Percentiles rank a stretch among this genome's conserved stretches.
These are phyloP conservation scores for Rutidosis leptorrhynchoides DNA, from an alignment of 129 eudicot genomes.

Conservation along the genomic window DNA sequence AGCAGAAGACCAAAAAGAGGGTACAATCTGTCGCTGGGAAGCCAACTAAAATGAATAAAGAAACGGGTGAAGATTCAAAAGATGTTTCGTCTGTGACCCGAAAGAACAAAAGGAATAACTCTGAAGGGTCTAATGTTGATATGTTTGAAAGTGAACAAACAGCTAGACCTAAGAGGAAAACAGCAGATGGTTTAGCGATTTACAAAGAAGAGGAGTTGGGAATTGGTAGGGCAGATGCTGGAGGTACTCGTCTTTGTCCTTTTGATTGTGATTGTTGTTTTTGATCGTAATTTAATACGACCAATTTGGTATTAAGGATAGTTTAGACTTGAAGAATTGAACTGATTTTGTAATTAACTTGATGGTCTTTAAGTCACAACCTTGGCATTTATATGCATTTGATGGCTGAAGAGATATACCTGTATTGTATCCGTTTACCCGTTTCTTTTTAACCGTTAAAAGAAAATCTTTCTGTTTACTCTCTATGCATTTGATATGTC, in stretches of 20 bases:
- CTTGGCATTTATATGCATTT: too few relatives aligned
- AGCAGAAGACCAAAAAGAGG: conserved; percentile 24
- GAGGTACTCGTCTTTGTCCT: conserved; percentile 75
- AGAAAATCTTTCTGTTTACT: too few relatives aligned
- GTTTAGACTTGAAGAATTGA: conserved; percentile 13
- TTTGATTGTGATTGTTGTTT: conserved; percentile 91
- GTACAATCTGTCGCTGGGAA: conserved; percentile 13
- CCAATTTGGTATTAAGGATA: background rate
- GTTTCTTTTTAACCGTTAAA: too few relatives aligned
- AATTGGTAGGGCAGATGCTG: conserved; percentile 58
- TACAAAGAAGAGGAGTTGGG: conserved; percentile 86
- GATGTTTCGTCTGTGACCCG: conserved; percentile 14
- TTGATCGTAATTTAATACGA: conserved; percentile 20
- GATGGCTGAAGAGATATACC: too few relatives aligned
- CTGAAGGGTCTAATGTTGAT: conserved; percentile 38
- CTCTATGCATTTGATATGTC: background rate
- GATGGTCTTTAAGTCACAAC: background rate
- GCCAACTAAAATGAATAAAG: conserved; percentile 31
- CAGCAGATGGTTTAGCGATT: conserved; percentile 59
- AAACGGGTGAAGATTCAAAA: conserved; percentile 26
- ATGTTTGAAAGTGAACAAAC: conserved; percentile 32
- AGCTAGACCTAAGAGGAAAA: conserved; percentile 51
- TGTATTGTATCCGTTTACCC: too few relatives aligned
- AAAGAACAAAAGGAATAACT: conserved; percentile 18
- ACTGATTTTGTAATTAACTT: conserved; percentile 1